phyloP scores from a whole-genome alignment of 345 rosid species.

The Balakata baccata region DNA sequence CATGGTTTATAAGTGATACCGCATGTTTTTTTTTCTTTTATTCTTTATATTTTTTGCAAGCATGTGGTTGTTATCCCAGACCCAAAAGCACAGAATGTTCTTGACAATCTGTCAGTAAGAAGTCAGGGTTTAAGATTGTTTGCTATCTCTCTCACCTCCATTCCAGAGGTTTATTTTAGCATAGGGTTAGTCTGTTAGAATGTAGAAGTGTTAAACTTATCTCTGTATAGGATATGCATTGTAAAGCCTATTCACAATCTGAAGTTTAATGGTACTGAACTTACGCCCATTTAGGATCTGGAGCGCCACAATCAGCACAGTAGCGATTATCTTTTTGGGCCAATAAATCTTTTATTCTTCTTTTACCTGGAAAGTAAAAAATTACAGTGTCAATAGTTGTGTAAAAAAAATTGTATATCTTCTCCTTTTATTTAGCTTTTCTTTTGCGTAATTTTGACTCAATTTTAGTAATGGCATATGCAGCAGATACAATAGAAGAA shows the following conservation, averaged over 20 bases:
- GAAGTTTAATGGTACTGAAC: constrained; percentile 28
- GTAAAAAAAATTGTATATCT: neutral
- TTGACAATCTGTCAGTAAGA: neutral
- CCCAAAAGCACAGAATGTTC: constrained; percentile 1
- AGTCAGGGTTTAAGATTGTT: neutral
- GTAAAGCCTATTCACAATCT: neutral
- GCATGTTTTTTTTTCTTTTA: neutral
- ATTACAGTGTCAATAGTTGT: neutral
- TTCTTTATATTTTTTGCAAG: neutral
- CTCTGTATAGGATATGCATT: neutral
- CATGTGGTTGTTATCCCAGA: neutral
- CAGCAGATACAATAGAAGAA: neutral
- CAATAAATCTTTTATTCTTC: constrained; percentile 69
- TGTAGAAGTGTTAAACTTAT: neutral
- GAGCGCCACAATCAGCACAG: constrained; percentile 96
- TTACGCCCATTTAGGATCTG: constrained; percentile 99
- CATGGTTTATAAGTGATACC: neutral
- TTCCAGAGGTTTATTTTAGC: neutral
- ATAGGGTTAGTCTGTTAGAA: neutral
- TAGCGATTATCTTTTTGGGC: constrained; percentile 68
- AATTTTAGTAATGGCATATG: neutral
- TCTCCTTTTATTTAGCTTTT: neutral
- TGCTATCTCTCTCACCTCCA: neutral
- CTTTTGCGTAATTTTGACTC: neutral
- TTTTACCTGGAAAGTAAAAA: constrained; percentile 49